Conservation (phyloP, 345 rosid species). For the Eucalyptus virginea region DNA sequence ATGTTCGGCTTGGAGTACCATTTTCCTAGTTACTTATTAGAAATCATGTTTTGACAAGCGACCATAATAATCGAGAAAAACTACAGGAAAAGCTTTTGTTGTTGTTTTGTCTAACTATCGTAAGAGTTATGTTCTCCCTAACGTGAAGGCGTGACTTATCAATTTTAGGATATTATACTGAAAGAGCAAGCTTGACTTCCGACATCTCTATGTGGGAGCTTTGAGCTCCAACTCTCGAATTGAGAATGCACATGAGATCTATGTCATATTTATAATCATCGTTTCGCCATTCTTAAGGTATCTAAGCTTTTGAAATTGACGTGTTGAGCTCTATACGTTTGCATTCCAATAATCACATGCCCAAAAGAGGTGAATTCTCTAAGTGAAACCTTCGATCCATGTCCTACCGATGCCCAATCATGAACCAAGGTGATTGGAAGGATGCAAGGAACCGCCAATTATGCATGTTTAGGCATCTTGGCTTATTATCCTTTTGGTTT, state of each 20-base stretch:
- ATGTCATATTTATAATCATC: neutral
- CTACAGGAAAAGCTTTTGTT: neutral
- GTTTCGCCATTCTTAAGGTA: neutral
- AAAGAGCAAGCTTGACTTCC: neutral
- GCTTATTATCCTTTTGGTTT: neutral
- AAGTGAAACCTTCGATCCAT: neutral
- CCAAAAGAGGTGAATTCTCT: neutral
- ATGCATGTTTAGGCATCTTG: neutral
- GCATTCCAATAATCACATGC: neutral
- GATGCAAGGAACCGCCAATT: neutral
- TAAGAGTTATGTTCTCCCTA: neutral
- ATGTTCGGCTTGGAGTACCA: rapidly evolving
- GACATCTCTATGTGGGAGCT: neutral
- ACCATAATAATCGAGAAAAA: neutral
- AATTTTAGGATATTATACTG: neutral
- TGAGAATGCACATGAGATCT: neutral
- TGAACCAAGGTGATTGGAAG: neutral
- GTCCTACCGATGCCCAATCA: neutral
- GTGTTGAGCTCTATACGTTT: neutral
- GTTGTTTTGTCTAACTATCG: neutral
- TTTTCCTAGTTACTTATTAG: neutral
- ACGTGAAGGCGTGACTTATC: neutral
- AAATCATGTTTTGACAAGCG: neutral
- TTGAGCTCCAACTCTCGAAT: neutral
- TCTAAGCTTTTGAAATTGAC: neutral